A percentile compares a stretch with the other conserved stretches of the same genome.
Evolutionary conservation across 306 rosid species (phyloP).

Genomic region (Dryas drummondii): DNA sequence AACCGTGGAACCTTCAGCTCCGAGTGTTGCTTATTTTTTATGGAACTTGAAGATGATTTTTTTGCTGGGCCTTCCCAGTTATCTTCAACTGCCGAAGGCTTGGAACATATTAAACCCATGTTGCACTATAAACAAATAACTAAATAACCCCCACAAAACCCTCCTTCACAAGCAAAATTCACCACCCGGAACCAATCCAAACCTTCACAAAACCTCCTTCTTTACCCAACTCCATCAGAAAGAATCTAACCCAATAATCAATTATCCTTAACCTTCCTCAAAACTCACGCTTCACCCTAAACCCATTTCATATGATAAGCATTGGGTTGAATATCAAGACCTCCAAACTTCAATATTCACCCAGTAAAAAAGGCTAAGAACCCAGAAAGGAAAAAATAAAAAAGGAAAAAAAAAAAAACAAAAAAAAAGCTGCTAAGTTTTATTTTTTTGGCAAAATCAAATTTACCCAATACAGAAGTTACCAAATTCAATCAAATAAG

Average conservation of each 20-base stretch:
- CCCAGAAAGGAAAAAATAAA: conserved; percentile 24
- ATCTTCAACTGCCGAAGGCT: conserved; percentile 64
- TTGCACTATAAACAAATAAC: conserved; percentile 21
- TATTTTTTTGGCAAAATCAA: conserved; percentile 28
- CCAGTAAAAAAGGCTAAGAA: background rate
- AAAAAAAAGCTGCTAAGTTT: conserved; percentile 1
- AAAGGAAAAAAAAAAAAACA: conserved; percentile 23
- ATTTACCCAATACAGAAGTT: conserved; percentile 31
- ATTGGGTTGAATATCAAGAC: background rate
- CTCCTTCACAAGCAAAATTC: conserved; percentile 30
- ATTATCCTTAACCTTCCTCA: conserved; percentile 12
- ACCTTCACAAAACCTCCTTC: conserved; percentile 25
- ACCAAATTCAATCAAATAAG: conserved; percentile 28
- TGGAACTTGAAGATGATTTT: conserved; percentile 36
- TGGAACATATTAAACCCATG: conserved; percentile 74
- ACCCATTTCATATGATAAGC: conserved; percentile 25
- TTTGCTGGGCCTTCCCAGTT: conserved; percentile 48
- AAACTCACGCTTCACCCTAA: conserved; percentile 24
- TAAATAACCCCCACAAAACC: conserved; percentile 8
- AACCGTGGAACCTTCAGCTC: conserved; percentile 39
- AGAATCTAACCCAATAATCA: conserved; percentile 33
- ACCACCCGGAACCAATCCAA: conserved; percentile 24
- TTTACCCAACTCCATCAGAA: conserved; percentile 33
- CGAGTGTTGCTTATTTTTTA: conserved; percentile 31
- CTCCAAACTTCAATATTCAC: background rate